These are phyloP conservation scores for Mycena chlorophos DNA, from an alignment of 768 basidiomycete species.

Conservation along the genomic window DNA sequence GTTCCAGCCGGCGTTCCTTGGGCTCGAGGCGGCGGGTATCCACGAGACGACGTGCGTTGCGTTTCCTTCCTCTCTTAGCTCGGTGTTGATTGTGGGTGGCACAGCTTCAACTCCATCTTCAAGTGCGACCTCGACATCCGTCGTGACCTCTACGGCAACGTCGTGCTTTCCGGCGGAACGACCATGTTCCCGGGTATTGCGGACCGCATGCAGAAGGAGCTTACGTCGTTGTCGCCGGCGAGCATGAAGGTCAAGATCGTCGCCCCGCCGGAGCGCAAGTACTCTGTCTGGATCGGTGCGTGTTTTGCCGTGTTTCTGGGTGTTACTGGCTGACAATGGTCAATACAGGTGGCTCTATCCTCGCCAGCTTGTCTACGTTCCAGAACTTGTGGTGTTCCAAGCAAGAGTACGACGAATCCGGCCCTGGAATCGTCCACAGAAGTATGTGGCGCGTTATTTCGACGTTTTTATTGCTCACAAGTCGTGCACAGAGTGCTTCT, in stretches of 20 bases:
- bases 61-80: conserved; percentile 33
- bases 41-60: conserved; percentile 77
- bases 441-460: no score
- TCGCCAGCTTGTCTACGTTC: conserved; percentile 92
- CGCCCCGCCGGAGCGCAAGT: conserved; percentile 91
- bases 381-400: conserved; percentile 95
- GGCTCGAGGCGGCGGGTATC: conserved; percentile 87
- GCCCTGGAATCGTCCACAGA: conserved; percentile 77
- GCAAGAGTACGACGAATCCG: conserved; percentile 89
- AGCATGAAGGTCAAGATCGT: conserved; percentile 97
- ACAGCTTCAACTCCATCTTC: conserved; percentile 80
- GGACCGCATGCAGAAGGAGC: conserved; percentile 94
- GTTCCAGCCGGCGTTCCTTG: conserved; percentile 90
- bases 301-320: no score
- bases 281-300: conserved; percentile 97
- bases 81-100: conserved; percentile 21
- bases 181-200: conserved; percentile 97
- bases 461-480: no score
- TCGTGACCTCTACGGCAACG: conserved; percentile 78
- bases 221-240: conserved; percentile 78
- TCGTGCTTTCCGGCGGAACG: conserved; percentile 86
- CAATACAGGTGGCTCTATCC: conserved; percentile 78
- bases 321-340: no score
- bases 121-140: conserved; percentile 87
- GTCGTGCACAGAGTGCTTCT: no score